Percentiles rank a stretch among this genome's conserved stretches.
phyloP scores from a whole-genome alignment of 2,329 filamentous ascomycete species.

The Coniella vitis region DNA sequence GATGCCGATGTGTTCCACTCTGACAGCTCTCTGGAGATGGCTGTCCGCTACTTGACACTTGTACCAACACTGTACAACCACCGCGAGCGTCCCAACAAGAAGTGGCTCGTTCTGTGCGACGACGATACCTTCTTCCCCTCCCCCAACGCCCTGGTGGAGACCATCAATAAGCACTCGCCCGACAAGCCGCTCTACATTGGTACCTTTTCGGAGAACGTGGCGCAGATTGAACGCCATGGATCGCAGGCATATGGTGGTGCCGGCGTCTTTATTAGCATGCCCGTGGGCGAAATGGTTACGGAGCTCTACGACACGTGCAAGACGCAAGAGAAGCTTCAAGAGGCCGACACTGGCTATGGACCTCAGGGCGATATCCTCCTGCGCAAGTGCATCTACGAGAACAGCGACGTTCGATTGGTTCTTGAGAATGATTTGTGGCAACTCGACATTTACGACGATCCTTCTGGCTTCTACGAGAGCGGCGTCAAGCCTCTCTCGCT shows the following conservation, averaged over 20 bases:
- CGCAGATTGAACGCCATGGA: conserved; percentile 53
- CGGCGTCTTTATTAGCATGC: conserved; percentile 53
- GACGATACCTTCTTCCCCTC: conserved; percentile 61
- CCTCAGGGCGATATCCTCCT: conserved; percentile 55
- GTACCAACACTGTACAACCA: conserved; percentile 49
- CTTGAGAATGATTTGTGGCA: conserved; percentile 53
- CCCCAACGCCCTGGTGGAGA: conserved; percentile 46
- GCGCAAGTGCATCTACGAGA: conserved; percentile 57
- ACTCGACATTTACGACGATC: conserved; percentile 53
- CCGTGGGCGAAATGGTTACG: conserved; percentile 28
- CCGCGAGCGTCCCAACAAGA: conserved; percentile 38
- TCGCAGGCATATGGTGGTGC: conserved; percentile 59
- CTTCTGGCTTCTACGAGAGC: conserved; percentile 58
- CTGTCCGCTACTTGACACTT: conserved; percentile 49
- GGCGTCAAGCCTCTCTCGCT: conserved; percentile 53
- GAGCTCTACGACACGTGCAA: conserved; percentile 29
- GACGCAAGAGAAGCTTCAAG: conserved; percentile 42
- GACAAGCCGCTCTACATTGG: conserved; percentile 51
- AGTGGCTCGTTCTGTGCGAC: conserved; percentile 57
- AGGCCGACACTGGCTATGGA: conserved; percentile 52
- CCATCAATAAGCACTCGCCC: conserved; percentile 45
- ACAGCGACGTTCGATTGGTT: conserved; percentile 52
- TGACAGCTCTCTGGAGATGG: conserved; percentile 48
- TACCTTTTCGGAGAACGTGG: conserved; percentile 54
- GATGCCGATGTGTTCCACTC: conserved; percentile 52